Percentiles rank a stretch among this genome's conserved stretches.
Evolutionary conservation across 306 rosid species (phyloP).

Genomic region (Trifolium fragiferum): DNA sequence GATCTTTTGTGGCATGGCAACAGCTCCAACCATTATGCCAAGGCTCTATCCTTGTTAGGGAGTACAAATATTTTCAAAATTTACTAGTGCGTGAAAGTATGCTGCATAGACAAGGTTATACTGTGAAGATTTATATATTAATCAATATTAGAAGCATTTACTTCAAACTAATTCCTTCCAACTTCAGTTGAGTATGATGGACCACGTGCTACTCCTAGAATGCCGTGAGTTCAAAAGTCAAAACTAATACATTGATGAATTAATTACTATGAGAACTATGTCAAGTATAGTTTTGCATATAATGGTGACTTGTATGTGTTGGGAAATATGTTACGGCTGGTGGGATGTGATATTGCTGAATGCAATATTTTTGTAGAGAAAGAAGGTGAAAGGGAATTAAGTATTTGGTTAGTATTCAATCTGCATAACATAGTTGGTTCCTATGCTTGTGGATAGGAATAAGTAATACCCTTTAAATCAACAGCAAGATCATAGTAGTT

Average conservation of each 20-base stretch:
- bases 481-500: constrained; percentile 2
- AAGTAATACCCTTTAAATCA: not conserved
- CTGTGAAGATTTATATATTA: not conserved
- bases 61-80: not conserved
- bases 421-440: not conserved
- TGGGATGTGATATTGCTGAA: too few relatives aligned
- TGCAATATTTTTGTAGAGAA: too few relatives aligned
- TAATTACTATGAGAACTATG: not conserved
- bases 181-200: constrained; percentile 8
- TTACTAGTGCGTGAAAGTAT: not conserved
- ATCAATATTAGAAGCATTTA: not conserved
- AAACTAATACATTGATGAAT: not conserved
- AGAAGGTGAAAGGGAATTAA: too few relatives aligned
- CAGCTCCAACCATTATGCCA: constrained; percentile 17
- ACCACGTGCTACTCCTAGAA: not conserved
- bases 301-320: too few relatives aligned
- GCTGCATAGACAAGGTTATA: constrained; percentile 2
- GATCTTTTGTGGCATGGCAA: not conserved
- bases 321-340: too few relatives aligned
- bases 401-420: too few relatives aligned
- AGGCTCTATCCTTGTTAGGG: not conserved
- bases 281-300: too few relatives aligned
- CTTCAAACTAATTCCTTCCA: not conserved
- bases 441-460: constrained; percentile 20
- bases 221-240: constrained; percentile 3